These are phyloP conservation scores for Penicillium nordicum DNA, from an alignment of 2,329 filamentous ascomycete genomes.

Conservation along the genomic window DNA sequence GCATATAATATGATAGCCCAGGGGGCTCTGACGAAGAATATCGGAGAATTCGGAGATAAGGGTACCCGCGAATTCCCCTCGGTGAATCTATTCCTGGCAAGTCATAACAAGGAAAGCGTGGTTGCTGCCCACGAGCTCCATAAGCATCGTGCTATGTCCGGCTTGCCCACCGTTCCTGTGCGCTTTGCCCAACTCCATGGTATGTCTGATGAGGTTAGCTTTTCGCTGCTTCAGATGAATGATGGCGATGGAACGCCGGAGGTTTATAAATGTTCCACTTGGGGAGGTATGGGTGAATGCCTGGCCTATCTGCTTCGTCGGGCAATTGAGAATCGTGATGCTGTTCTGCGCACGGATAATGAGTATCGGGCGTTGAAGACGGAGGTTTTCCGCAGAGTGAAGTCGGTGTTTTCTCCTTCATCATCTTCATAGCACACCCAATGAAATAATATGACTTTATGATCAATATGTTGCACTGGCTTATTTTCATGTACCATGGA, in stretches of 20 bases:
- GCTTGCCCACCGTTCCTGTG: constrained; percentile 47
- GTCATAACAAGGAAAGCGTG: constrained; percentile 76
- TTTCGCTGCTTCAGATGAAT: constrained; percentile 48
- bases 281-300: constrained; percentile 65
- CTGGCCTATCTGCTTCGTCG: constrained; percentile 66
- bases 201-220: constrained; percentile 61
- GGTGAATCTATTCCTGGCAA: constrained; percentile 69
- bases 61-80: constrained; percentile 48
- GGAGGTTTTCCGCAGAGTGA: constrained; percentile 19
- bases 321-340: constrained; percentile 60
- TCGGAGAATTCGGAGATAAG: constrained; percentile 23
- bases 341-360: constrained; percentile 51
- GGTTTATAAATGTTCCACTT: constrained; percentile 56
- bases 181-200: constrained; percentile 58
- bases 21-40: constrained; percentile 58
- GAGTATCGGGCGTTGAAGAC: constrained; percentile 32
- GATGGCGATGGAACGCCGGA: constrained; percentile 35
- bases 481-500: not conserved
- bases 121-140: constrained; percentile 50
- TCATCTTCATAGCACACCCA: not conserved
- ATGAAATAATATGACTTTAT: constrained; percentile 1
- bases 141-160: constrained; percentile 41
- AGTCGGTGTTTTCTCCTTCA: constrained; percentile 10
- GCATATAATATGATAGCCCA: constrained; percentile 70
- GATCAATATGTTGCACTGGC: not conserved